Conservation (phyloP, 1,284 basidiomycete genomes). For the Gymnopus androsaceus region DNA sequence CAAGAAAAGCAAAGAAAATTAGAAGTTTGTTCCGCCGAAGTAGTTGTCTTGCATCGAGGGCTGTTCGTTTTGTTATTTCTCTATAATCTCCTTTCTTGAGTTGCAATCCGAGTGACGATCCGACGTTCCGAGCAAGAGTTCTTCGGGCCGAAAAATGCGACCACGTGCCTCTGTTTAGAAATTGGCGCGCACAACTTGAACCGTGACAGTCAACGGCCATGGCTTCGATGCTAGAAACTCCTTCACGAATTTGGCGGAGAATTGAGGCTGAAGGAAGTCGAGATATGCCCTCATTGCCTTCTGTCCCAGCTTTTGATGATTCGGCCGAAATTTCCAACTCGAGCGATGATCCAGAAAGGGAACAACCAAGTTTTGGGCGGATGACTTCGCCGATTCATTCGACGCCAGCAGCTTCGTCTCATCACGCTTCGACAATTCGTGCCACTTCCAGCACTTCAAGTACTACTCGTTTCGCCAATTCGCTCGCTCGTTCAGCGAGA, state of each 20-base stretch:
- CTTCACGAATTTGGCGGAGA: slow-evolving; percentile 76
- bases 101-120: no score
- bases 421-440: slow-evolving; percentile 51
- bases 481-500: slow-evolving; percentile 56
- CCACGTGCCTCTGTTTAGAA: no score
- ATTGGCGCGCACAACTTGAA: no score
- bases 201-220: no score
- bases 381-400: slow-evolving; percentile 58
- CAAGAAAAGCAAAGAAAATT: no score
- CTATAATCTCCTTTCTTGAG: no score
- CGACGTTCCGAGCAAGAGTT: no score
- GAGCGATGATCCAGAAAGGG: slow-evolving; percentile 26
- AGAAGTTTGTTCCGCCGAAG: no score
- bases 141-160: no score
- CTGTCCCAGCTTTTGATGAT: slow-evolving; percentile 68
- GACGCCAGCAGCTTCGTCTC: slow-evolving; percentile 56
- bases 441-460: slow-evolving; percentile 60
- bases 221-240: slow-evolving; percentile 67
- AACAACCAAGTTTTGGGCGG: slow-evolving; percentile 33
- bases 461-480: slow-evolving; percentile 71
- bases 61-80: no score
- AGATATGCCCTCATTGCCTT: slow-evolving; percentile 79
- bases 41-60: no score
- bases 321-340: slow-evolving; percentile 41
- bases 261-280: slow-evolving; percentile 68